Base-by-base conservation (phyloP, 108 stramenopile species). In the Cylindrotheca closterium region DNA sequence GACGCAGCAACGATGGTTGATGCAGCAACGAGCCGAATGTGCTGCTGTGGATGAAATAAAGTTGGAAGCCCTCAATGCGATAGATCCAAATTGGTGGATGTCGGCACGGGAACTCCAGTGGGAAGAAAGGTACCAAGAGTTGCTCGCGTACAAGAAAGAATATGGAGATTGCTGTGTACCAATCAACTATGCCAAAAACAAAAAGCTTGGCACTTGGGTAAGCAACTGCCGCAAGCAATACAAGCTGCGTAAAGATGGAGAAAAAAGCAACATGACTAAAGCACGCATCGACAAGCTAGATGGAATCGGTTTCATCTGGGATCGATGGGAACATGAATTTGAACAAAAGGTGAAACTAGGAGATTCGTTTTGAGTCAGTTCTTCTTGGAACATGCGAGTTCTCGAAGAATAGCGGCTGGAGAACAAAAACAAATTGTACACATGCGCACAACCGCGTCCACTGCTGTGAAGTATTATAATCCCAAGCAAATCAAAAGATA, bases 181-280 rank as follows among this genome's bases (percentile, higher is more conserved):
- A 29, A 74, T 70, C 51, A 48, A 34, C 28, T 79, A 79, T 45
- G 15, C 7, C 10, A 52, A 54, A 18, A 80, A 83, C 75, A 65
- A 70, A 22, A 49, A 77, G 45, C 62, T 91, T 18, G 68, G 61
- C 25, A 63, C 70, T 24, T 88, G 87, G 87, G 84, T 88, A 8
- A 63, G 73, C 46, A 77, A 65, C 1, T 78, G 79, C 58, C 75
- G 87, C 1, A 83, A 82, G 55, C 65, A 71, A 47, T 88, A 81
- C 78, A 82, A 81, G 31, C 51, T 42, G 2, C 29, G 29, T 4
- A 1, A 4, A 4, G 10, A 19, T 51, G 49, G 48, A 8, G 10
- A 63, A 17, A 25, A 27, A 12, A 57, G 53, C 8, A 67, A 52
- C 1, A 45, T 83, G 45, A 67, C 77, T 0, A 17, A 58, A 2